Evolutionary conservation across 202 grass and related monocot species (phyloP).

Genomic region (Eragrostis tef): DNA sequence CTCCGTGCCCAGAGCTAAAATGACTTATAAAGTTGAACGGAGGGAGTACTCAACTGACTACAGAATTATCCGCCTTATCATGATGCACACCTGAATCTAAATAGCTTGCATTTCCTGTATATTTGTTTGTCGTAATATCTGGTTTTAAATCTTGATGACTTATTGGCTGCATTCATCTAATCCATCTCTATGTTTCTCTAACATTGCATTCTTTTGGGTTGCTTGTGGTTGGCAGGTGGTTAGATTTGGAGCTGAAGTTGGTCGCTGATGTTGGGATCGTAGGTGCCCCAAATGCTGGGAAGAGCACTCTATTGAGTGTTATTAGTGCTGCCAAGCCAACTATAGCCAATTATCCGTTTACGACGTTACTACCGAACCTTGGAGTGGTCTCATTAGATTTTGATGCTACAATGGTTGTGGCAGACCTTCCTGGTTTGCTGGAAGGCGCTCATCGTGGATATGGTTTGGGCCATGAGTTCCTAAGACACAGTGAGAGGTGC

Average conservation of each 20-base stretch:
- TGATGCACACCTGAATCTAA: conserved; percentile 10
- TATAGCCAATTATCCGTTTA: conserved; percentile 98
- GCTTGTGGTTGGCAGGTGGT: conserved; percentile 64
- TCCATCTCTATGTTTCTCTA: conserved; percentile 24
- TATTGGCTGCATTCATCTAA: not conserved
- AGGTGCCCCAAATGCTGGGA: conserved; percentile 96
- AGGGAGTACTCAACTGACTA: not conserved
- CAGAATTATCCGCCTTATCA: not conserved
- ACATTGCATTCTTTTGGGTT: not conserved
- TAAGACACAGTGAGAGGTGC: conserved; percentile 92
- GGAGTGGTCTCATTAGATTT: conserved; percentile 94
- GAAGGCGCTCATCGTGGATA: conserved; percentile 96
- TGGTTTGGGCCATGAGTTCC: conserved; percentile 94
- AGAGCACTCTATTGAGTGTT: conserved; percentile 90
- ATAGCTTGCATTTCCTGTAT: not conserved
- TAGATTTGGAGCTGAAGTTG: conserved; percentile 95
- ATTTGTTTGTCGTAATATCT: not conserved
- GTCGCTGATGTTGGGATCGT: conserved; percentile 97
- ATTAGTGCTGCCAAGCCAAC: conserved; percentile 88
- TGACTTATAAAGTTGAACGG: too few species aligned
- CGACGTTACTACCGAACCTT: conserved; percentile 93
- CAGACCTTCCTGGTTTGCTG: conserved; percentile 92
- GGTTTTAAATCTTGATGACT: not conserved
- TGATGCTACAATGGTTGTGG: conserved; percentile 95
- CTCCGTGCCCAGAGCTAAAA: too few species aligned